Base-by-base conservation (phyloP, 2,329 filamentous ascomycete genomes). In the Phyllachora maydis region DNA sequence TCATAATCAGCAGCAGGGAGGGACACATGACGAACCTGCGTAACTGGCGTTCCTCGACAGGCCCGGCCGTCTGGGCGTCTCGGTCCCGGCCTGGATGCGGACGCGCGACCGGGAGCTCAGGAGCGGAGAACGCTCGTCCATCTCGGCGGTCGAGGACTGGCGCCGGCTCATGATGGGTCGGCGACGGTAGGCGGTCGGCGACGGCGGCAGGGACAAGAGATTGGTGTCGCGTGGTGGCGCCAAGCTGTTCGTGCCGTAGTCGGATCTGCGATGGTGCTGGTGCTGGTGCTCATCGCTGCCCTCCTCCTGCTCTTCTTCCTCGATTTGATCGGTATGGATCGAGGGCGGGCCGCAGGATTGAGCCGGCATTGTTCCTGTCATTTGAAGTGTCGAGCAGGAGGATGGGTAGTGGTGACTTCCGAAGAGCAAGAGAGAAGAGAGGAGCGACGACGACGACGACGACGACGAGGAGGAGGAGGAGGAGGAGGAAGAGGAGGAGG, bases 11-110 rank as follows among this genome's bases (percentile, higher is more conserved):
- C n/a, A n/a, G n/a, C n/a, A n/a, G n/a, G n/a, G n/a, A 19, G 14
- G 23, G 15, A 23, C 16, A n/a, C 10, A 9, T 15, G 9, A 16
- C 30, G 13, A 31, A 35, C 39, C 36, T 14, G 28, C 30, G 26
- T 37, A 45, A 28, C 43, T 45, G 26, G 40, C 35, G 16, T 38
- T 35, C 18, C 40, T 34, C 12, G 35, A 37, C 18, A 46, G 32
- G 14, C 28, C 22, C 7, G 38, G 37, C 3, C 29, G 25, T 23
- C 36, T 27, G n/a, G 33, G 33, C 16, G 35, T 35, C 23, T 32
- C 34, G 21, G 37, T 34, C 18, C 33, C 28, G 26, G 33, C 35
- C 14, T 27, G 33, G 12, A 38, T 36, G 25, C 36, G 35, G 11
- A 38, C 29, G n/a, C 35, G 37, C 9, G 37, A 30, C 8, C 6